Evolutionary conservation across 805 yeast species (phyloP).

Genomic region (Cyberlindnera bimundalis): DNA sequence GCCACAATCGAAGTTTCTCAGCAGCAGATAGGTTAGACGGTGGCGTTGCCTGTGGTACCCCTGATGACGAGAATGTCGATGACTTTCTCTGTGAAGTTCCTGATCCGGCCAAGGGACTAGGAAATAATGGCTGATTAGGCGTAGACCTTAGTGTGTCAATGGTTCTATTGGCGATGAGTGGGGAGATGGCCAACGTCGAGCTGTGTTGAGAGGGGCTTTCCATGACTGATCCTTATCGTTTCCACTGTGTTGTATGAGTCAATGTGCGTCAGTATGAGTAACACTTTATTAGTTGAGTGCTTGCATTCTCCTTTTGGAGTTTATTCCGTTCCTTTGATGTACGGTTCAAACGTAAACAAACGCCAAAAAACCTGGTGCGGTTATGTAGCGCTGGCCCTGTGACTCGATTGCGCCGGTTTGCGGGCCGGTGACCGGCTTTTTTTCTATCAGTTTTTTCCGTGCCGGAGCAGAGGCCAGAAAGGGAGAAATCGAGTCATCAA

Average conservation of each 20-base stretch:
- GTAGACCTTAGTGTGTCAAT: conserved; percentile 43
- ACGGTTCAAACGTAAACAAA: too few species aligned
- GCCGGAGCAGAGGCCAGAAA: neutral
- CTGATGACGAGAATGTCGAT: too few species aligned
- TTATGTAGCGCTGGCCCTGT: too few species aligned
- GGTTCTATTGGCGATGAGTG: conserved; percentile 41
- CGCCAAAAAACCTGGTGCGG: too few species aligned
- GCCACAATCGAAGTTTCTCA: conserved; percentile 83
- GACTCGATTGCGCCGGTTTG: too few species aligned
- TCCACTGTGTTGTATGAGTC: too few species aligned
- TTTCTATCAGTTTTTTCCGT: neutral
- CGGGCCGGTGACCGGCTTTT: neutral
- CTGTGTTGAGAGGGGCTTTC: conserved; percentile 55
- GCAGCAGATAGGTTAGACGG: conserved; percentile 54
- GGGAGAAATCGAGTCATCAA: neutral
- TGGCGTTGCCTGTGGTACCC: neutral
- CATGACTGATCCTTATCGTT: neutral
- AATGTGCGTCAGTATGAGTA: too few species aligned
- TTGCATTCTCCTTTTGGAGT: too few species aligned
- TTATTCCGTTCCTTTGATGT: too few species aligned
- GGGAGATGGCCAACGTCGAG: conserved; percentile 72
- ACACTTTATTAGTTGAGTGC: too few species aligned
- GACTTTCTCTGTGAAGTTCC: neutral
- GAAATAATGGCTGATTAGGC: conserved; percentile 40
- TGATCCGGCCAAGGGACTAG: conserved; percentile 30